Percentiles rank a stretch among this genome's conserved stretches.
These are phyloP conservation scores for Eucalyptus marginata DNA, from an alignment of 345 rosid genomes.

Conservation along the genomic window DNA sequence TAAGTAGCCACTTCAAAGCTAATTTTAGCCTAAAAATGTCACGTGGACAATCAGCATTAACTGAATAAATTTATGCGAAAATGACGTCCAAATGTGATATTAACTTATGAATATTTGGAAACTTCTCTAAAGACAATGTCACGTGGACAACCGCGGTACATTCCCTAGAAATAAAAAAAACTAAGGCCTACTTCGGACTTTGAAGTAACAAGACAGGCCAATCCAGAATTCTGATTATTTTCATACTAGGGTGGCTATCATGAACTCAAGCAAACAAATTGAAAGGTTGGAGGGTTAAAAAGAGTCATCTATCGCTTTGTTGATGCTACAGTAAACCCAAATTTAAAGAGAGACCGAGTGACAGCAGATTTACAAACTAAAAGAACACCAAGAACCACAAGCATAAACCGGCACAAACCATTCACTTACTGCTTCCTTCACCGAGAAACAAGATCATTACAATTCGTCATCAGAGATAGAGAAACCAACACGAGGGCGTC, in stretches of 20 bases:
- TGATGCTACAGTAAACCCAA: not conserved
- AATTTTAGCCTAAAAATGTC: too few relatives aligned
- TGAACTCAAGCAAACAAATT: not conserved
- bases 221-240: not conserved
- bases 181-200: not conserved
- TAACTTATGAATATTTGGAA: not conserved
- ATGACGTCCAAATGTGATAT: not conserved
- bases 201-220: not conserved
- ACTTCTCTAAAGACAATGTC: not conserved
- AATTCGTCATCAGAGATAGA: not conserved
- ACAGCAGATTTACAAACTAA: not conserved
- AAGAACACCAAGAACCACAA: not conserved
- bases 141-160: not conserved
- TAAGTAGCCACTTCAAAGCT: too few relatives aligned
- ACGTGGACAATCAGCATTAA: too few relatives aligned
- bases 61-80: too few relatives aligned
- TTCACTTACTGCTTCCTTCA: not conserved
- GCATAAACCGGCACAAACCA: not conserved
- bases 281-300: not conserved
- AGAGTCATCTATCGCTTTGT: not conserved
- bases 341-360: not conserved
- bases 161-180: not conserved
- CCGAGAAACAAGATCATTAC: not conserved
- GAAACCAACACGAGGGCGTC: not conserved
- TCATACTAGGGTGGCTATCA: not conserved